Evolutionary conservation across 2,329 filamentous ascomycete species (phyloP), one percentile per base, ranked within the genome.

Genomic region (Aspergillus luchuensis): DNA sequence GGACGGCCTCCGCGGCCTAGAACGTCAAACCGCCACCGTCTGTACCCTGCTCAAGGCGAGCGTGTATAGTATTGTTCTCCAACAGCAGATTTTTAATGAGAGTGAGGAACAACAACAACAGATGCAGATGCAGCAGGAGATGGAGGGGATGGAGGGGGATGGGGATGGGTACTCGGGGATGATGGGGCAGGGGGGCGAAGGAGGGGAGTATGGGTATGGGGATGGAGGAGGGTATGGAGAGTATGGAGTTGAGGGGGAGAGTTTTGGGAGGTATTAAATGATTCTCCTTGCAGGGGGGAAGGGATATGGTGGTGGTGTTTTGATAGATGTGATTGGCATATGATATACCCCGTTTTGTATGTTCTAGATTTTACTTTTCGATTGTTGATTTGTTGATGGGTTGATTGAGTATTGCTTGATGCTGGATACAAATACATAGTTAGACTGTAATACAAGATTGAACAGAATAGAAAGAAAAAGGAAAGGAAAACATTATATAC

Each of bases 11-110:
- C 84, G 95, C 57, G 89, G 93, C 47, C 82, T 99, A 57, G 95
- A 99, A 82, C 85, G 95, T 69, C 97, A 98, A 82, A 97, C 94
- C 47, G 92, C 92, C 67, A 82, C 97, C 57, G 94, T 97, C 21
- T 98, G 96, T 78, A 99, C 95, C 64, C 79, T 98, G 74, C 84
- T 99, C 74, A 99, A 99, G 82, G 94, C 95, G 17, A 98, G 94
- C 77, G 95, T 99, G 65, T 99, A 99, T 80, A 96, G 91, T 74
- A 99, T 99, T 80, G 93, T 99, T 63, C 78, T 99, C 81, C 94
- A 99, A 84, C 94, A 98, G 84, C 91, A 98, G 84, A 92, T 96
- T 71, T 88, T 89, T 64, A 91, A 89, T 78, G 90, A 77, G 68
- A 73, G 72, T 65, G 73, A 76, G 60, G 71, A 69, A 55, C 68